Evolutionary conservation across 306 rosid species (phyloP).

Genomic region (Quercus wislizeni): DNA sequence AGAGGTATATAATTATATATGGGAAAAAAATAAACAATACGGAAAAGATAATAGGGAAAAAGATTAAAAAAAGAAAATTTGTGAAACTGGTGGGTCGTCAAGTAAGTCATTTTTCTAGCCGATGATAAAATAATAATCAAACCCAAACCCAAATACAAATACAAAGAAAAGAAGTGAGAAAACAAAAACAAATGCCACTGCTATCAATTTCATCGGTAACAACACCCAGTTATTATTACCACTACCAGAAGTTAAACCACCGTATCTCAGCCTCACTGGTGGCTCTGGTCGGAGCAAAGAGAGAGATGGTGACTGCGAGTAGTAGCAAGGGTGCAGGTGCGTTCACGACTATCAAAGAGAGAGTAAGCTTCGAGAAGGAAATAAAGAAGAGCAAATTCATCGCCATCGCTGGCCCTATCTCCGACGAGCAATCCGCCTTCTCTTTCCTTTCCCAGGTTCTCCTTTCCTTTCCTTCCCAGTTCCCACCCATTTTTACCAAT

Average conservation of each 20-base stretch:
- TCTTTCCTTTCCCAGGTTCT: constrained; percentile 77
- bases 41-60: too few relatives aligned
- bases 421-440: constrained; percentile 74
- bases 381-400: constrained; percentile 91
- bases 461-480: neutral
- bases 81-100: too few relatives aligned
- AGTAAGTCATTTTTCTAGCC: too few relatives aligned
- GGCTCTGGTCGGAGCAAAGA: constrained; percentile 32
- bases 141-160: neutral
- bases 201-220: constrained; percentile 16
- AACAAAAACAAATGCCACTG: constrained; percentile 29
- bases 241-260: constrained; percentile 14
- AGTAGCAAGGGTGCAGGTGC: constrained; percentile 39
- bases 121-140: too few relatives aligned
- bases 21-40: too few relatives aligned
- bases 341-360: constrained; percentile 67
- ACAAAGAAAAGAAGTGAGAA: too few relatives aligned
- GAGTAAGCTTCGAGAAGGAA: constrained; percentile 55
- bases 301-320: constrained; percentile 41
- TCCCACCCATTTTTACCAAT: too few relatives aligned
- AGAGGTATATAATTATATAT: too few relatives aligned
- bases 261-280: constrained; percentile 44
- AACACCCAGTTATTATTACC: constrained; percentile 20
- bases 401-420: constrained; percentile 72
- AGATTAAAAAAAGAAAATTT: too few relatives aligned